A percentile compares a stretch with the other conserved stretches of the same genome.
Evolutionary conservation across 768 basidiomycete genomes (phyloP).

Genomic region (Inosperma sp.): DNA sequence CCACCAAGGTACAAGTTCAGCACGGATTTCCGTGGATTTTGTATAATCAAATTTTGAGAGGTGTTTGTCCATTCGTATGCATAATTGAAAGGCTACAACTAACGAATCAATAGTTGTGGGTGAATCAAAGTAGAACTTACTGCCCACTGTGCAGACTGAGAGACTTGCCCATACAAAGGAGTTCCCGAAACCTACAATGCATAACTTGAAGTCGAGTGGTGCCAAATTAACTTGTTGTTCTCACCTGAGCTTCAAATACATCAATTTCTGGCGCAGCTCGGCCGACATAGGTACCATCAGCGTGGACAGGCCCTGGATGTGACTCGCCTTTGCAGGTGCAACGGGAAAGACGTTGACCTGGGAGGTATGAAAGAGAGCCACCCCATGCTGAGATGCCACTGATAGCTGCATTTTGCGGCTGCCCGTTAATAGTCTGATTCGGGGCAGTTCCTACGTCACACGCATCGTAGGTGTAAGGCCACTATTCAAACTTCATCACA

Average conservation of each 20-base stretch:
- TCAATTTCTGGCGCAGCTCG: constrained; percentile 88
- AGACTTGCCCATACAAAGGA: constrained; percentile 51
- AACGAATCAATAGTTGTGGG: not conserved
- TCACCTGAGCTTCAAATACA: constrained; percentile 83
- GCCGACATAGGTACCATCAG: constrained; percentile 76
- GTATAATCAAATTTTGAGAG: constrained; percentile 52
- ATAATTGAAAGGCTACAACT: constrained; percentile 66
- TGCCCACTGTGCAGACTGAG: constrained; percentile 80
- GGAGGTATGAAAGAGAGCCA: constrained; percentile 70
- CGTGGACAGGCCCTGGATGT: constrained; percentile 81
- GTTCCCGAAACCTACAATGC: constrained; percentile 29
- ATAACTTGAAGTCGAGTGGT: not conserved
- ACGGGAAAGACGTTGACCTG: constrained; percentile 80
- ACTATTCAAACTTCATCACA: constrained; percentile 34
- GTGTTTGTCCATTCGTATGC: constrained; percentile 68
- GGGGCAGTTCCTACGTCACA: constrained; percentile 91
- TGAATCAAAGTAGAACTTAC: constrained; percentile 37
- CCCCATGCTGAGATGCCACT: constrained; percentile 54
- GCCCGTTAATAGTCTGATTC: constrained; percentile 75
- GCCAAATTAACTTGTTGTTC: not conserved
- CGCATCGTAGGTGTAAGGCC: constrained; percentile 79
- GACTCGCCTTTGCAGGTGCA: constrained; percentile 85
- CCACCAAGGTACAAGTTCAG: constrained; percentile 73
- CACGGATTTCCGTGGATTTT: constrained; percentile 43
- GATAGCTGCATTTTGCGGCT: constrained; percentile 54